Evolutionary conservation across 176 grass and related monocot species (phyloP), one percentile per base, ranked within the genome.

Genomic region (Puya raimondii): DNA sequence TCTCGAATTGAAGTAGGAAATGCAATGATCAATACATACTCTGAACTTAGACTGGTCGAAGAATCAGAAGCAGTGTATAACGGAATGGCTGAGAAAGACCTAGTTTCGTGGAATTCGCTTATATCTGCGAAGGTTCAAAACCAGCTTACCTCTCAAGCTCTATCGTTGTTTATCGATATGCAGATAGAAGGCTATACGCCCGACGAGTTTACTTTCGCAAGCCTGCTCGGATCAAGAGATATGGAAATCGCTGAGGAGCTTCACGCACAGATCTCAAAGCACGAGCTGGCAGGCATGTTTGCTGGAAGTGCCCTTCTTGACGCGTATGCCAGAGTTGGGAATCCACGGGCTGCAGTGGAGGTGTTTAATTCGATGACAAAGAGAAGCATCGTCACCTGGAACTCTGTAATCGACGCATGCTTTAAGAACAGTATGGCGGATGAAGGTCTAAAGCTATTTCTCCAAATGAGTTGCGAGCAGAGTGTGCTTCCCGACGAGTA

Each of bases 161-260:
- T 79, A 17, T 25, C 6, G 10, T 63, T 72, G 27, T 79, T 79
- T n/a, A 61, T 72, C 3, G 77, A 47, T 13, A 79, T 79, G 77
- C 77, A 66, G 67, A 66, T 51, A 50, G 68, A 65, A 56, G 77
- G 77, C 11, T 13, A 72, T 14, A 12, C 49, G 9, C 77, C 77
- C 5, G 69, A 79, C 56, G 77, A 72, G 27, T 79, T 72, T 17
- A 79, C 77, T 14, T 79, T 56, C n/a, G 68, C 48, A 53, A 79
- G 69, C 26, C 18, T 79, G 16, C 61, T 79, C 17, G 50, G 68
- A 17, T 23, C 50, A 5, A 71, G 23, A 1, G 69, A 72, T 23
- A 16, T 51, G 54, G 26, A 27, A 49, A 54, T 72, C 26, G 12
- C 66, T 4, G 48, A 23, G 11, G 59, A 72, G 15, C 68, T 79